Evolutionary conservation across 1,139 yeast genomes (phyloP).

Genomic region (Suhomyces bokatorum): DNA sequence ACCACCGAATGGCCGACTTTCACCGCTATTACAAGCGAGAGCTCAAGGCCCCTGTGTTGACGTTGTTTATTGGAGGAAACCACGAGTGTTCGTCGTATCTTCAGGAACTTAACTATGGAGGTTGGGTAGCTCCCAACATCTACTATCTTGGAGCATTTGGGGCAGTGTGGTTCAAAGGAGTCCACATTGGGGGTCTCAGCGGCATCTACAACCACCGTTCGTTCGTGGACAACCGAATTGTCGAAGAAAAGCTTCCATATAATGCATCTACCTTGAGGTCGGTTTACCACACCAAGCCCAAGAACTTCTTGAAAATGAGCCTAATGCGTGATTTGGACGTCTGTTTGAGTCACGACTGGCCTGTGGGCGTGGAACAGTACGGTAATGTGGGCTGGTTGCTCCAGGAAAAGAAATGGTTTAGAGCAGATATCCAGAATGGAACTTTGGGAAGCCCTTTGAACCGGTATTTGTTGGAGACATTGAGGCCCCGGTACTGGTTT

Average conservation of each 20-base stretch:
- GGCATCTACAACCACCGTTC: conserved; percentile 69
- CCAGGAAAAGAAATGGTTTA: conserved; percentile 64
- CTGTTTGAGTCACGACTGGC: conserved; percentile 92
- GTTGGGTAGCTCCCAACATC: conserved; percentile 93
- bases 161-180: conserved; percentile 69
- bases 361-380: conserved; percentile 67
- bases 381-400: conserved; percentile 59
- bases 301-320: conserved; percentile 59
- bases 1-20: conserved; percentile 72
- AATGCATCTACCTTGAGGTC: conserved; percentile 48
- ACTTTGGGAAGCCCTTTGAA: conserved; percentile 78
- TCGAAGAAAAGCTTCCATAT: conserved; percentile 51
- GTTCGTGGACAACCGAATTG: conserved; percentile 21
- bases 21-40: conserved; percentile 65
- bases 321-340: conserved; percentile 45
- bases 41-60: conserved; percentile 67
- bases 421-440: conserved; percentile 57
- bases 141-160: conserved; percentile 84
- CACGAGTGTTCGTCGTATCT: conserved; percentile 87
- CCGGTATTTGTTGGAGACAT: conserved; percentile 48
- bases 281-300: conserved; percentile 73
- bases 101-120: conserved; percentile 77
- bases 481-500: conserved; percentile 77
- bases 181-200: conserved; percentile 77
- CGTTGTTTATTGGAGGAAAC: conserved; percentile 91